Percentiles rank a stretch among this genome's conserved stretches.
These are phyloP conservation scores for Effrenium voratum DNA, from an alignment of 73 alveolate genomes.

Conservation along the genomic window DNA sequence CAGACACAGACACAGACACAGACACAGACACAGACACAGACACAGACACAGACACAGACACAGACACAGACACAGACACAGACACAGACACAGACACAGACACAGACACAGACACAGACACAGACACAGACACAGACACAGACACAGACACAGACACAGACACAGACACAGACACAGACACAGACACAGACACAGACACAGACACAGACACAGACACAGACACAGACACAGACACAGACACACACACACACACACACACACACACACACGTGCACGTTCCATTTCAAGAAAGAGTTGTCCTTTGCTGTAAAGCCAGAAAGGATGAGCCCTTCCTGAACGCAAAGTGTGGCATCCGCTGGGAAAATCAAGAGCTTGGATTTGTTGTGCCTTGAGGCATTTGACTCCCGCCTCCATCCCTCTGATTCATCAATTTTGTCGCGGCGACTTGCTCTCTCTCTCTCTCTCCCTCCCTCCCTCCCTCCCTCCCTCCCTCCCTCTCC, in stretches of 20 bases:
- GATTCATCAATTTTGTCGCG: too few species aligned
- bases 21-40: conserved; percentile 10
- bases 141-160: not conserved
- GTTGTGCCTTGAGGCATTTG: too few species aligned
- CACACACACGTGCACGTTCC: not conserved
- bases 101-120: not conserved
- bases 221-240: not conserved
- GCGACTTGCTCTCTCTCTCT: too few species aligned
- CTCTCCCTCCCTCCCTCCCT: too few species aligned
- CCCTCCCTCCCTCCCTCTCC: too few species aligned
- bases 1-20: not conserved
- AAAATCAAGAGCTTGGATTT: too few species aligned
- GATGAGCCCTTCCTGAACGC: too few species aligned
- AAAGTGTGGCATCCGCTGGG: too few species aligned
- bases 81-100: not conserved
- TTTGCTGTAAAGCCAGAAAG: not conserved
- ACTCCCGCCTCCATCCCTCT: too few species aligned
- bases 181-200: not conserved
- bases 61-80: not conserved
- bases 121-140: not conserved
- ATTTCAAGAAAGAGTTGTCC: not conserved
- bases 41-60: not conserved
- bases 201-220: not conserved
- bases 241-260: not conserved
- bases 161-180: not conserved